Evolutionary conservation across 768 basidiomycete genomes (phyloP).

Genomic region (Clathrus columnatus): DNA sequence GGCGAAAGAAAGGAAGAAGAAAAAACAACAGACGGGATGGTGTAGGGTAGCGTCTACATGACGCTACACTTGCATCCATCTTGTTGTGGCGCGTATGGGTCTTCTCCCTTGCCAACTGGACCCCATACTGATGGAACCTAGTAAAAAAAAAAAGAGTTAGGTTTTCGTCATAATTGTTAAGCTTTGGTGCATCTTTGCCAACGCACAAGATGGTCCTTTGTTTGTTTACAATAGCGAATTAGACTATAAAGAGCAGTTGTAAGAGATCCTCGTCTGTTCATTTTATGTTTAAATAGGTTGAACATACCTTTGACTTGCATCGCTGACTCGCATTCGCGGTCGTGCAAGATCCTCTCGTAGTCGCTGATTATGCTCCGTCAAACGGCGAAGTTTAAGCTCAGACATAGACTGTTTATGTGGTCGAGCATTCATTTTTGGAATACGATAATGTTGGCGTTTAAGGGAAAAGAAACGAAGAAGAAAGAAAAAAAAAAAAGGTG

Average conservation of each 20-base stretch:
- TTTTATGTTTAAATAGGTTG: too few species aligned
- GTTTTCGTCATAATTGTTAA: too few species aligned
- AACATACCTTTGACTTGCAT: conserved; percentile 78
- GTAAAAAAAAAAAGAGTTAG: conserved; percentile 15
- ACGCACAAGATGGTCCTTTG: conserved; percentile 81
- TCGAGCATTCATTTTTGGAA: conserved; percentile 20
- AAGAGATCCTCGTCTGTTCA: too few species aligned
- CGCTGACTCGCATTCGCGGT: conserved; percentile 85
- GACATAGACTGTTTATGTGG: conserved; percentile 82
- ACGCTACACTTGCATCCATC: conserved; percentile 57
- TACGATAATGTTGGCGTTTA: neutral
- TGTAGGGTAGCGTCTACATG: conserved; percentile 33
- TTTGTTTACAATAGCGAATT: conserved; percentile 90
- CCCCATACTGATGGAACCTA: conserved; percentile 98
- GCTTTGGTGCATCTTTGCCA: too few species aligned
- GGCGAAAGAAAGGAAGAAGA: neutral
- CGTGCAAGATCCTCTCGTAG: conserved; percentile 82
- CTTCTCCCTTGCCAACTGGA: conserved; percentile 81
- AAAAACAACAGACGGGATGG: neutral
- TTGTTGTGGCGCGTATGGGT: conserved; percentile 78
- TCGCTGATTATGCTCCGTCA: conserved; percentile 91
- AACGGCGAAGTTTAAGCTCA: conserved; percentile 88
- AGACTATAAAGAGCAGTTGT: conserved; percentile 41
- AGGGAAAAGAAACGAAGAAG: too few species aligned
- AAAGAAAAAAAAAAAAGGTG: too few species aligned